These are phyloP conservation scores for Saturnispora diversa DNA, from an alignment of 805 yeast species.

Conservation along the genomic window DNA sequence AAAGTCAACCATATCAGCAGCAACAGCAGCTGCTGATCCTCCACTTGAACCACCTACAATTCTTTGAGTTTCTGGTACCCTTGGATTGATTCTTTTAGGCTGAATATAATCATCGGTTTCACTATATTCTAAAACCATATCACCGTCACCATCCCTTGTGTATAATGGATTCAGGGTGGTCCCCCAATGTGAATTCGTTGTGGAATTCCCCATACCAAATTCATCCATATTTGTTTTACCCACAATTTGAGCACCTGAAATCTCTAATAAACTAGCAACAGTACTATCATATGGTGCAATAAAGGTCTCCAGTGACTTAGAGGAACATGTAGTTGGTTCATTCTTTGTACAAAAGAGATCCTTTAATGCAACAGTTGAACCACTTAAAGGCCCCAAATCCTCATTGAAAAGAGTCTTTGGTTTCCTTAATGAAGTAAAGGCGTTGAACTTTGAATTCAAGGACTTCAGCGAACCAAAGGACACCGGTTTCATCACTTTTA, in stretches of 20 bases:
- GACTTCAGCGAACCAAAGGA: conserved; percentile 9
- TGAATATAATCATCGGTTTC: conserved; percentile 12
- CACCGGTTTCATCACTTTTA: not conserved
- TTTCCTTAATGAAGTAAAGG: conserved; percentile 35
- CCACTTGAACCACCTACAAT: conserved; percentile 92
- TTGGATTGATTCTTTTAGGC: not conserved
- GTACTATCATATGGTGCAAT: conserved; percentile 79
- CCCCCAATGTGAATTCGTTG: conserved; percentile 48
- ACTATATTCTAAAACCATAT: conserved; percentile 20
- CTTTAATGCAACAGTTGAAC: conserved; percentile 45
- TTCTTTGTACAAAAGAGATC: conserved; percentile 70
- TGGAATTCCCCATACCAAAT: conserved; percentile 92
- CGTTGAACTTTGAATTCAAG: conserved; percentile 22
- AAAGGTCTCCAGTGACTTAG: conserved; percentile 52
- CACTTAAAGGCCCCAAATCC: conserved; percentile 9
- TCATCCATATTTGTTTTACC: conserved; percentile 95
- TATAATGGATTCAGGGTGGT: conserved; percentile 47
- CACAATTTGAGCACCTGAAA: conserved; percentile 43
- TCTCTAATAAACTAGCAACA: conserved; percentile 45
- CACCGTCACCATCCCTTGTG: conserved; percentile 13
- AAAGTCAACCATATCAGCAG: conserved; percentile 59
- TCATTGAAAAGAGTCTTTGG: not conserved
- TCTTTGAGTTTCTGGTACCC: conserved; percentile 18
- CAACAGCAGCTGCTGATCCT: conserved; percentile 91
- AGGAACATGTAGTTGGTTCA: conserved; percentile 70